These are phyloP conservation scores for Trichosanthes truncata DNA, from an alignment of 306 rosid species.

Conservation along the genomic window DNA sequence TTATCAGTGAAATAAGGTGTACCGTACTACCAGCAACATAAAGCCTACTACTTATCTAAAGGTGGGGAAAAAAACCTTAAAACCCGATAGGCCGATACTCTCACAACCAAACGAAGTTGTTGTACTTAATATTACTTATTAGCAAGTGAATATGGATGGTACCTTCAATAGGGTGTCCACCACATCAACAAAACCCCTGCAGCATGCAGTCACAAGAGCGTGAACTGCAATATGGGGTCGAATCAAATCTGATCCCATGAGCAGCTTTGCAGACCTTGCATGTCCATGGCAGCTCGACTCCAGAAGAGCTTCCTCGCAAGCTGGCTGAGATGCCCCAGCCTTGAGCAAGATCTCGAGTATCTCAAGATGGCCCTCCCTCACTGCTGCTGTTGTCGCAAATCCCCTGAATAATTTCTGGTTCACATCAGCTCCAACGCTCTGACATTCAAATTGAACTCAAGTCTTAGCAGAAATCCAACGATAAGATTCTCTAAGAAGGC, in stretches of 20 bases:
- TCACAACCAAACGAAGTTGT: background rate
- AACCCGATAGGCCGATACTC: too few relatives aligned
- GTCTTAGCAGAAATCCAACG: conserved; percentile 3
- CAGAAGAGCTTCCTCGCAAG: conserved; percentile 90
- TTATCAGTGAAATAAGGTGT: background rate
- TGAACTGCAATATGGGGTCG: conserved; percentile 67
- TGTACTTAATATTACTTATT: background rate
- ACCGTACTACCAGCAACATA: background rate
- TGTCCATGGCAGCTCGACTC: conserved; percentile 85
- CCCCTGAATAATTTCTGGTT: conserved; percentile 92
- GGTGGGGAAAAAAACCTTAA: background rate
- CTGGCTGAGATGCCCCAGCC: conserved; percentile 90
- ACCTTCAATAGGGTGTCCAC: conserved; percentile 65
- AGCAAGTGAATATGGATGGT: background rate
- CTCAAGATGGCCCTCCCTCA: conserved; percentile 66
- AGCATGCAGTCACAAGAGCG: conserved; percentile 73
- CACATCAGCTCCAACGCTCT: conserved; percentile 80
- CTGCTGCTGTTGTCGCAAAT: conserved; percentile 86
- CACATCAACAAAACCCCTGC: conserved; percentile 76
- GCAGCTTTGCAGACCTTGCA: conserved; percentile 52
- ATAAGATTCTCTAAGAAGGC: background rate
- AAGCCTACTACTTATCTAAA: background rate
- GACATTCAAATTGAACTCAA: conserved; percentile 17
- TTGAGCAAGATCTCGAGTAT: conserved; percentile 74
- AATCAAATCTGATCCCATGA: conserved; percentile 81